Evolutionary conservation across 1,139 yeast species (phyloP), one percentile per base, ranked within the genome.

Genomic region (Hyphopichia pseudoburtonii): DNA sequence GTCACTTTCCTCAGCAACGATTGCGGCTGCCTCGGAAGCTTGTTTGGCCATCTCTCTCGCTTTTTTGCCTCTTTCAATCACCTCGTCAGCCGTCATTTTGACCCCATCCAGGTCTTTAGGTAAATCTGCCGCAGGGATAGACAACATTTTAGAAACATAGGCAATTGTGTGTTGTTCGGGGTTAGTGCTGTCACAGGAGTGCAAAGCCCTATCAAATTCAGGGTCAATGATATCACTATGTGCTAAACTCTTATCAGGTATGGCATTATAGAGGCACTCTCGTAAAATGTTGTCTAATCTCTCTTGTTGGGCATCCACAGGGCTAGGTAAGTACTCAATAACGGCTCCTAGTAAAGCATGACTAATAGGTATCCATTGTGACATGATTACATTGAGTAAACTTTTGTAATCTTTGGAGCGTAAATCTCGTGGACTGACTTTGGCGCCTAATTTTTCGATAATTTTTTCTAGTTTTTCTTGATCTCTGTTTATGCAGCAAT

Each of bases 281-380:
- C 78, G 78, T 32, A 92, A 57, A 25, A 94, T 77, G 19, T 76
- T 75, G 11, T 82, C 83, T 44, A 87, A 76, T 48, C 97, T 77
- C 31, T 73, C 78, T 16, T 60, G 61, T 57, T 94, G 99, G 0
- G 97, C 86, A 1, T 60, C 68, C 3, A 73, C 52, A 1, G 98
- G 98, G 11, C 95, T 84, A 0, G 97, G 97, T 35, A 94, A 61
- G 44, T 78, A 78, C 41, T 88, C 95, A 30, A 90, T 84, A 3
- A 92, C 96, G 3, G 95, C 80, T 9, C 94, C 75, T 27, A 92
- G 64, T 16, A 92, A 77, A 0, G 97, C 88, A 35, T 86, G 82
- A 27, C 97, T 85, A 8, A 94, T 77, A 0, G 99, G 97, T 18
- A 94, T 69, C 97, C 98, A 94, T 54, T 90, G 97, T 1, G 89